phyloP scores from a whole-genome alignment of 1,284 basidiomycete genomes.

The Dichomitus squalens region DNA sequence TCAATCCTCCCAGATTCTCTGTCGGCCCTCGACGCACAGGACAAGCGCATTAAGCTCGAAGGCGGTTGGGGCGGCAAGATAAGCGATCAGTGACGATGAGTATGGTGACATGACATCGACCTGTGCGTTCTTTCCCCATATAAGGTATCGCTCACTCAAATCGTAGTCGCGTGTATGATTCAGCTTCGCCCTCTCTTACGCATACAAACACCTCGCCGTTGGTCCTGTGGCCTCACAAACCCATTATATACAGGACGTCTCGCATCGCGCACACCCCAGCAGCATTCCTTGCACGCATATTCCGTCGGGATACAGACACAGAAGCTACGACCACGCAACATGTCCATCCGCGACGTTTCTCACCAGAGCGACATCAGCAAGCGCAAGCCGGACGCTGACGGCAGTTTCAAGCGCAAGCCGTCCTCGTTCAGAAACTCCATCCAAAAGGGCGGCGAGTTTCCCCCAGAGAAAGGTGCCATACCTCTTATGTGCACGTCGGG shows the following conservation, averaged over 20 bases:
- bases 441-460: conserved; percentile 72
- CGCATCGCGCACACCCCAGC: background rate
- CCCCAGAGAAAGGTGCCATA: conserved; percentile 76
- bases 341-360: conserved; percentile 1
- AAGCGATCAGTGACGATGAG: too few species aligned
- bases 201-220: background rate
- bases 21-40: too few species aligned
- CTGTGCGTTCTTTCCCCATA: too few species aligned
- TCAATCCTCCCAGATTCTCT: too few species aligned
- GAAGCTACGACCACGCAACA: background rate
- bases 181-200: background rate
- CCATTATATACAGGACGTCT: background rate
- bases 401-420: conserved; percentile 8
- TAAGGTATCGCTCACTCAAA: too few species aligned
- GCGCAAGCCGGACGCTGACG: background rate
- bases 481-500: background rate
- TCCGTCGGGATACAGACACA: background rate
- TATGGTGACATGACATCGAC: too few species aligned
- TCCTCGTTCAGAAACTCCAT: conserved; percentile 80
- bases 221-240: background rate
- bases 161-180: background rate
- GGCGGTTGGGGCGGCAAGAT: too few species aligned
- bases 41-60: too few species aligned
- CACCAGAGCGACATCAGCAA: conserved; percentile 5
- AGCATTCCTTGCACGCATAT: background rate